A percentile compares a stretch with the other conserved stretches of the same genome.
These are phyloP conservation scores for Penicillium arizonense DNA, from an alignment of 495 filamentous ascomycete genomes.

Conservation along the genomic window DNA sequence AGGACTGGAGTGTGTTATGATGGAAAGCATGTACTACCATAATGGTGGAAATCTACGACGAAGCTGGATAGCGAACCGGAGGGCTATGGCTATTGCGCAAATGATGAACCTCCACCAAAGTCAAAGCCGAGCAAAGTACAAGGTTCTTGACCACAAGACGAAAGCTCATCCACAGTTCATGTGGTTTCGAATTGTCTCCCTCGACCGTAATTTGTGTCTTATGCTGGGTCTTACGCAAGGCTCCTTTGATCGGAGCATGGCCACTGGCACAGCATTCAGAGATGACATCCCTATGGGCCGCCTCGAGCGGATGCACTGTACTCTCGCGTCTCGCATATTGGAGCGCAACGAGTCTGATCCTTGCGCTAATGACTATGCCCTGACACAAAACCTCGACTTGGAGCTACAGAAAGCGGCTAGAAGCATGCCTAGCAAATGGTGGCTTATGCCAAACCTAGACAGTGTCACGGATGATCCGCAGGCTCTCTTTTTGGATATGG, in stretches of 20 bases:
- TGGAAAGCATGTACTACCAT: slow-evolving; percentile 39
- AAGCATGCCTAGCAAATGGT: slow-evolving; percentile 34
- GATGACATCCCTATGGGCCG: slow-evolving; percentile 16
- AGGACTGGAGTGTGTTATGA: slow-evolving; percentile 43
- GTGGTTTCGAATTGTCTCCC: slow-evolving; percentile 25
- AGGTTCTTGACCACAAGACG: slow-evolving; percentile 17
- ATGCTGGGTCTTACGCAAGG: slow-evolving; percentile 48
- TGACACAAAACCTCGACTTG: slow-evolving; percentile 39
- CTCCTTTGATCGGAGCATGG: slow-evolving; percentile 33
- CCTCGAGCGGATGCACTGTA: slow-evolving; percentile 20
- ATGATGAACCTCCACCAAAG: slow-evolving; percentile 45
- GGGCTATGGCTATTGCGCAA: slow-evolving; percentile 42
- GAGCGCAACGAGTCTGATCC: slow-evolving; percentile 38
- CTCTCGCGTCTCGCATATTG: slow-evolving; percentile 36
- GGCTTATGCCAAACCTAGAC: slow-evolving; percentile 21
- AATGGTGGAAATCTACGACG: slow-evolving; percentile 45
- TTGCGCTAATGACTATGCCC: slow-evolving; percentile 10
- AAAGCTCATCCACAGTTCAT: slow-evolving; percentile 19
- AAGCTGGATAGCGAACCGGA: slow-evolving; percentile 35
- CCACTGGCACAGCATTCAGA: neutral
- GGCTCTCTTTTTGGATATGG: slow-evolving; percentile 20
- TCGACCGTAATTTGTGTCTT: slow-evolving; percentile 47
- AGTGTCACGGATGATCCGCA: slow-evolving; percentile 1
- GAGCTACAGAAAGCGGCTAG: slow-evolving; percentile 36
- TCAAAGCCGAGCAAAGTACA: slow-evolving; percentile 10